phyloP scores from a whole-genome alignment of 306 rosid genomes.

The Citrullus colocynthis region DNA sequence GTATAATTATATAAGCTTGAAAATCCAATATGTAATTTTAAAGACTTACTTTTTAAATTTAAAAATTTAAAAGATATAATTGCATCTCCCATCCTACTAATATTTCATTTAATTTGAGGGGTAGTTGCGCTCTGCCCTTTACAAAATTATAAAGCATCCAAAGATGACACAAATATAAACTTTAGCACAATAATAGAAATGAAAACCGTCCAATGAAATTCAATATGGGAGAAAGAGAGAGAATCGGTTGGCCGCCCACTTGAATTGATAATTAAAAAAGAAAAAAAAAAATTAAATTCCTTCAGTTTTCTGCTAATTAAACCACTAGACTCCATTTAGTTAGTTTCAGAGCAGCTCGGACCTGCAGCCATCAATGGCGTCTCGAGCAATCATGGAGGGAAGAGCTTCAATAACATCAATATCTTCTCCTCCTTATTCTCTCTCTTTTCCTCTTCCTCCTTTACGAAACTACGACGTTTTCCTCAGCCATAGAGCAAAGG shows the following conservation, averaged over 20 bases:
- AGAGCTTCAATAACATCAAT: neutral
- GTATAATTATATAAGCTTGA: too few relatives aligned
- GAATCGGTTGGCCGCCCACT: too few relatives aligned
- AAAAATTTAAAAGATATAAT: too few relatives aligned
- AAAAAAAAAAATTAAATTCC: too few relatives aligned
- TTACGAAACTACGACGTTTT: neutral
- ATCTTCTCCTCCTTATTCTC: neutral
- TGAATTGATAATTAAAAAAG: too few relatives aligned
- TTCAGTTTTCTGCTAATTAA: neutral
- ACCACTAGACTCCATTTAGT: neutral
- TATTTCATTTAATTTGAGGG: too few relatives aligned
- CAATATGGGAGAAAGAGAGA: too few relatives aligned
- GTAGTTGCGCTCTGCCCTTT: too few relatives aligned
- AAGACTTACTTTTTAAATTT: too few relatives aligned
- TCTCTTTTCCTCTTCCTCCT: neutral
- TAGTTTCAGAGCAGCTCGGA: neutral
- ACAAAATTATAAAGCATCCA: neutral
- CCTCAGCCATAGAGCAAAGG: conserved; percentile 26
- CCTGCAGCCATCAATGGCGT: neutral
- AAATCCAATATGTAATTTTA: too few relatives aligned
- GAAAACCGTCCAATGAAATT: neutral
- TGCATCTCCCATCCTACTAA: too few relatives aligned
- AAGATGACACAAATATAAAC: neutral
- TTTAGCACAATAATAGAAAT: neutral
- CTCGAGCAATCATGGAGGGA: too few relatives aligned